Percentiles rank a stretch among this genome's conserved stretches.
These are phyloP conservation scores for Colletotrichum phormii DNA, from an alignment of 2,329 filamentous ascomycete genomes.

Conservation along the genomic window DNA sequence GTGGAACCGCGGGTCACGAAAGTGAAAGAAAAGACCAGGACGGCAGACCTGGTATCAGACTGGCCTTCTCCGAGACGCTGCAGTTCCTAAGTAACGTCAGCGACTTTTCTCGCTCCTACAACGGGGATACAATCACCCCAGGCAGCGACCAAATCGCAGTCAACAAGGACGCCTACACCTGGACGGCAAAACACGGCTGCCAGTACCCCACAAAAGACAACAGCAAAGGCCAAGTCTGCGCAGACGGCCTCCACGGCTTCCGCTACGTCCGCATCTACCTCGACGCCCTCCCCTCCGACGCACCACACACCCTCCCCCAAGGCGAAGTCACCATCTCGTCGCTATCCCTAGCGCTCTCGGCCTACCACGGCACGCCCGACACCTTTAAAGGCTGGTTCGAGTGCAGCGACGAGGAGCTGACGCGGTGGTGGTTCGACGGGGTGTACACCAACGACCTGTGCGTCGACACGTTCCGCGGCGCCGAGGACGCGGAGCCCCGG, in stretches of 20 bases:
- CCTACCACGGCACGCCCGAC: conserved; percentile 58
- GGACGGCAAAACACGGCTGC: conserved; percentile 59
- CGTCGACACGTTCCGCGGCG: conserved; percentile 55
- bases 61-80: conserved; percentile 62
- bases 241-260: conserved; percentile 65
- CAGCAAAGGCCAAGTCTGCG: conserved; percentile 54
- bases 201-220: conserved; percentile 40
- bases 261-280: conserved; percentile 62
- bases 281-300: conserved; percentile 55
- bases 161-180: conserved; percentile 52
- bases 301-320: conserved; percentile 55
- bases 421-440: conserved; percentile 65
- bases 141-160: conserved; percentile 65
- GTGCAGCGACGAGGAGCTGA: conserved; percentile 60
- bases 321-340: conserved; percentile 57
- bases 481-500: conserved; percentile 62
- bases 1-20: not conserved
- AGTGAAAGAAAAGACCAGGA: not conserved
- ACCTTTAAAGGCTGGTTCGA: conserved; percentile 64
- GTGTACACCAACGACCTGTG: conserved; percentile 64
- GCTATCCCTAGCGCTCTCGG: conserved; percentile 56
- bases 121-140: conserved; percentile 50
- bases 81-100: conserved; percentile 56
- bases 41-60: conserved; percentile 53
- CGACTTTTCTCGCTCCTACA: conserved; percentile 62